Conservation (phyloP, 2,329 filamentous ascomycete genomes). For the Ambrosiella beaveri region DNA sequence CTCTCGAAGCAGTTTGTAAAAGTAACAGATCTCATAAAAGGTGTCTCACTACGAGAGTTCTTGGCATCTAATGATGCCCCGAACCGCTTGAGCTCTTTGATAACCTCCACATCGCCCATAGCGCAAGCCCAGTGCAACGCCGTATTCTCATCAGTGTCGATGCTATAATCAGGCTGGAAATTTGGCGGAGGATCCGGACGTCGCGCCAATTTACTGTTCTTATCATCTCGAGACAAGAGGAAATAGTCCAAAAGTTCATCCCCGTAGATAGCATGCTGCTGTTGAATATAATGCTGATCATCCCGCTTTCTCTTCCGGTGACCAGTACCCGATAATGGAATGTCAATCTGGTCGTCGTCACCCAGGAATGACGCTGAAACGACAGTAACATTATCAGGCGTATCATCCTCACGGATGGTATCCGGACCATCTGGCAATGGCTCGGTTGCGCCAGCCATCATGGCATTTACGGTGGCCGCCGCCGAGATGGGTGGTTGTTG, state of each 20-base stretch:
- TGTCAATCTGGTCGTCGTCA: constrained; percentile 62
- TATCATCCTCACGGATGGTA: constrained; percentile 47
- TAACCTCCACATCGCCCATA: constrained; percentile 89
- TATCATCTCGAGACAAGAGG: constrained; percentile 66
- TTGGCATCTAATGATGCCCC: constrained; percentile 56
- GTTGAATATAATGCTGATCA: constrained; percentile 46
- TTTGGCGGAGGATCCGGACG: constrained; percentile 65
- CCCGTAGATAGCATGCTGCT: constrained; percentile 78
- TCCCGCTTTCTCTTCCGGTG: constrained; percentile 60
- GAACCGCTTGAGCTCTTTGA: constrained; percentile 69
- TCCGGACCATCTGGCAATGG: constrained; percentile 18
- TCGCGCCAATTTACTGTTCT: constrained; percentile 35
- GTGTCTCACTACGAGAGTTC: constrained; percentile 66
- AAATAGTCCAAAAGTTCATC: constrained; percentile 95
- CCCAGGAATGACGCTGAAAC: constrained; percentile 72
- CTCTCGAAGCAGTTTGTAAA: constrained; percentile 97
- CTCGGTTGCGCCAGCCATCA: constrained; percentile 4
- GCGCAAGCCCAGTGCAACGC: constrained; percentile 93
- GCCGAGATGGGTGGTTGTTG: constrained; percentile 2
- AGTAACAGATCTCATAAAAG: constrained; percentile 81
- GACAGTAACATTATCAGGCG: constrained; percentile 66
- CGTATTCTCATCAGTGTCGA: constrained; percentile 83
- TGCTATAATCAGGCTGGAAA: constrained; percentile 80
- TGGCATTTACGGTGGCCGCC: constrained; percentile 2
- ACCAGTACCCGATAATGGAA: constrained; percentile 22